phyloP scores from a whole-genome alignment of 139 green algal genomes.

The Desmodesmus armatus region DNA sequence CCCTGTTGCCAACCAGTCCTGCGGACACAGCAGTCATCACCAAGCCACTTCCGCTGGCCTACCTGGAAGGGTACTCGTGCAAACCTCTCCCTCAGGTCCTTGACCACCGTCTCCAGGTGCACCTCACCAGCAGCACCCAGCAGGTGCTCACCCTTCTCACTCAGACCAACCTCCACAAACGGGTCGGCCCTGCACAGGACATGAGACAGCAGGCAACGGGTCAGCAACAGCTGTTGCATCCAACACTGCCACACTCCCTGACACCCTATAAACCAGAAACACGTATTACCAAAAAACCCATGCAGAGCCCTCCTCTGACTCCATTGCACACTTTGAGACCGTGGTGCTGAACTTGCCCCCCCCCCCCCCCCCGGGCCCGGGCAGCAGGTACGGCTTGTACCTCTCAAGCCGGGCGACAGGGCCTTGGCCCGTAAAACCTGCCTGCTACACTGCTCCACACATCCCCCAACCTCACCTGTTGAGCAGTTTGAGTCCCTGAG shows the following conservation, averaged over 20 bases:
- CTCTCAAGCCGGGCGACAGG: no score
- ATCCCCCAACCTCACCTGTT: conserved; percentile 73
- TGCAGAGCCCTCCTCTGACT: neutral
- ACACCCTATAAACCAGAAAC: no score
- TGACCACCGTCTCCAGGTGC: conserved; percentile 96
- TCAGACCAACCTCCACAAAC: conserved; percentile 52
- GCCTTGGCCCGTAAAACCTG: no score
- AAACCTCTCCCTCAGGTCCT: conserved; percentile 95
- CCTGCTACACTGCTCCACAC: neutral
- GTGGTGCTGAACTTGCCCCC: no score
- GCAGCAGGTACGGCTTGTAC: no score
- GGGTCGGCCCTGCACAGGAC: conserved; percentile 31
- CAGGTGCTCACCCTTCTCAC: conserved; percentile 89
- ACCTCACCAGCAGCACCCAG: conserved; percentile 95
- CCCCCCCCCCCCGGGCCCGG: no score
- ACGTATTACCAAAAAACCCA: neutral
- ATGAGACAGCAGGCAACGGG: neutral
- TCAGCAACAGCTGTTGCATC: conserved; percentile 7
- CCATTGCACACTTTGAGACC: no score
- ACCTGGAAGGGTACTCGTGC: conserved; percentile 86
- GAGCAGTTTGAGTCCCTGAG: conserved; percentile 89
- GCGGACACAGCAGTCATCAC: no score
- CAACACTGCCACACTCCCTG: no score
- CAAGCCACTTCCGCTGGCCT: no score
- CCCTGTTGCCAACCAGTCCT: no score